phyloP scores from a whole-genome alignment of 2,329 filamentous ascomycete species.

The Cadophora sp. region DNA sequence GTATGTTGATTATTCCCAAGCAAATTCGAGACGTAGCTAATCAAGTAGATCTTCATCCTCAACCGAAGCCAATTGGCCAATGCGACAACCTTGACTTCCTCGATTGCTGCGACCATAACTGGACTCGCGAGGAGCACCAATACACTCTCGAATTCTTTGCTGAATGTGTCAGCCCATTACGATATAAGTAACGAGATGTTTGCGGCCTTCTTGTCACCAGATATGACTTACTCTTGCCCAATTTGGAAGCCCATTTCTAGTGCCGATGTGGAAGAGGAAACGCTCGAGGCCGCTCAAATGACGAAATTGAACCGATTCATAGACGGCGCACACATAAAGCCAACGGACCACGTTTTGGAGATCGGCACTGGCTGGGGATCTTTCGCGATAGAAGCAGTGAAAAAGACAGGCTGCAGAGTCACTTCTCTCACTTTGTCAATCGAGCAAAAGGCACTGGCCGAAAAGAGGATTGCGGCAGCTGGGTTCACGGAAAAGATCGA shows the following conservation, averaged over 20 bases:
- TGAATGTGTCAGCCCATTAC: slow-evolving; percentile 77
- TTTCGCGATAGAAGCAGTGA: slow-evolving; percentile 73
- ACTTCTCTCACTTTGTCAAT: slow-evolving; percentile 72
- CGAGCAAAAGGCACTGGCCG: slow-evolving; percentile 73
- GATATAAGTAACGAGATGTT: slow-evolving; percentile 82
- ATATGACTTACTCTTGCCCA: slow-evolving; percentile 79
- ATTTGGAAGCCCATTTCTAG: slow-evolving; percentile 63
- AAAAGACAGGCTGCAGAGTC: slow-evolving; percentile 69
- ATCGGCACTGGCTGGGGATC: slow-evolving; percentile 81
- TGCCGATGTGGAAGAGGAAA: slow-evolving; percentile 55
- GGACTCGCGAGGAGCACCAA: slow-evolving; percentile 64
- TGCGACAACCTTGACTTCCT: slow-evolving; percentile 67
- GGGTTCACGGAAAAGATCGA: slow-evolving; percentile 66
- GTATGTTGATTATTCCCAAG: slow-evolving; percentile 47
- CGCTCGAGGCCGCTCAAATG: slow-evolving; percentile 69
- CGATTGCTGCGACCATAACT: slow-evolving; percentile 62
- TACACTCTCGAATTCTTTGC: slow-evolving; percentile 61
- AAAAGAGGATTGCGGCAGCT: slow-evolving; percentile 66
- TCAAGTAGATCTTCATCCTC: slow-evolving; percentile 69
- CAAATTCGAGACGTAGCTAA: slow-evolving; percentile 34
- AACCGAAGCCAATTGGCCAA: slow-evolving; percentile 71
- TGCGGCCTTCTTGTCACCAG: slow-evolving; percentile 73
- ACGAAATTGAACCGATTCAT: slow-evolving; percentile 73
- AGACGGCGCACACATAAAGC: slow-evolving; percentile 66
- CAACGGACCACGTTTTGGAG: slow-evolving; percentile 73